A percentile compares a stretch with the other conserved stretches of the same genome.
Evolutionary conservation across 2,329 filamentous ascomycete species (phyloP).

Genomic region (Juglanconis sp.): DNA sequence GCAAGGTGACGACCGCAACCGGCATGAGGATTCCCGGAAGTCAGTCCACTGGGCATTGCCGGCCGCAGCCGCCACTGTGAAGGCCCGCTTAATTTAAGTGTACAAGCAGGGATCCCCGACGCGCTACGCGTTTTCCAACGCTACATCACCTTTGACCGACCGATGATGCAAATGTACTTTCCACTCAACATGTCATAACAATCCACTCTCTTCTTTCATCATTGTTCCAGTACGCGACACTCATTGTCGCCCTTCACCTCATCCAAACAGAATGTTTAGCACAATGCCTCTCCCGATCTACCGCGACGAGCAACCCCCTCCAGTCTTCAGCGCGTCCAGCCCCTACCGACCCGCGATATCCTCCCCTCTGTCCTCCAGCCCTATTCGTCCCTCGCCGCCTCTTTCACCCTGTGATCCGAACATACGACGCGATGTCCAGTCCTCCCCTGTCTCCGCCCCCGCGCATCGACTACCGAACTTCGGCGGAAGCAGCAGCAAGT

Average conservation of each 20-base stretch:
- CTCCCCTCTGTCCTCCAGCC: slow-evolving; percentile 55
- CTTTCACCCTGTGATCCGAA: slow-evolving; percentile 43
- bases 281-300: slow-evolving; percentile 40
- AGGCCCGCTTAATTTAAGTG: not conserved
- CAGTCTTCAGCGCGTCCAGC: slow-evolving; percentile 26
- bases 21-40: too few relatives aligned
- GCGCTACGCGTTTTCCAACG: not conserved
- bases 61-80: not conserved
- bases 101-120: not conserved
- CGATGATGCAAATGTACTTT: not conserved
- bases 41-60: too few relatives aligned
- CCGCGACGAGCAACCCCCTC: slow-evolving; percentile 27
- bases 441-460: slow-evolving; percentile 38
- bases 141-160: not conserved
- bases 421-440: slow-evolving; percentile 41
- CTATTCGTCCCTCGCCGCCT: slow-evolving; percentile 46
- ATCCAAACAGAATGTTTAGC: slow-evolving; percentile 27
- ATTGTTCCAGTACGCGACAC: not conserved
- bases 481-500: slow-evolving; percentile 33
- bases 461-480: slow-evolving; percentile 28
- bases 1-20: too few relatives aligned
- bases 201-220: not conserved
- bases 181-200: not conserved
- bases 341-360: slow-evolving; percentile 44
- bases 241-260: too few relatives aligned